Percentiles rank a stretch among this genome's conserved stretches.
Evolutionary conservation across 2,329 filamentous ascomycete species (phyloP).

Genomic region (Fusarium abutilonis): DNA sequence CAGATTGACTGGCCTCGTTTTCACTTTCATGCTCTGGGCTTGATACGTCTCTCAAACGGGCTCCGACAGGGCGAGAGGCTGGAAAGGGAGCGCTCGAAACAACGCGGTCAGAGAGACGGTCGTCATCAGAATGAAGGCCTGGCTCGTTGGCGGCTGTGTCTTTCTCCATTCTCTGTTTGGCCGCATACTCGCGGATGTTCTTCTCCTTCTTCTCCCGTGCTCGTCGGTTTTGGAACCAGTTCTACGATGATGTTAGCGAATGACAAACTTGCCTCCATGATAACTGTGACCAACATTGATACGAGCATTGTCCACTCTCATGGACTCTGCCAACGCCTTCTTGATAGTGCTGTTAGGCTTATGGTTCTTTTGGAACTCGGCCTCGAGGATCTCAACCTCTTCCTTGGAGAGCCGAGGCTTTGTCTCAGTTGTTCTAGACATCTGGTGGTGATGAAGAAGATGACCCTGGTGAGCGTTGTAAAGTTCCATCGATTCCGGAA

Average conservation of each 20-base stretch:
- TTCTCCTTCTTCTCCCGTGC: constrained; percentile 73
- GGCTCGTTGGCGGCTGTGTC: constrained; percentile 43
- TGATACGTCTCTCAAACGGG: constrained; percentile 14
- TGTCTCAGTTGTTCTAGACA: constrained; percentile 57
- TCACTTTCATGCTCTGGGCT: constrained; percentile 45
- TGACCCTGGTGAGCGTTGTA: constrained; percentile 52
- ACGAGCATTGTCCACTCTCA: constrained; percentile 70
- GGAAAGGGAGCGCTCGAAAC: constrained; percentile 56
- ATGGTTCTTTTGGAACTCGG: constrained; percentile 70
- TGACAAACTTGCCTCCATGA: neutral
- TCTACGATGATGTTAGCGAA: constrained; percentile 58
- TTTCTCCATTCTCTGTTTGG: constrained; percentile 52
- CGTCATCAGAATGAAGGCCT: constrained; percentile 43
- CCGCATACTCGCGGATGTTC: constrained; percentile 58
- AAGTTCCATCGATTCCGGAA: constrained; percentile 53
- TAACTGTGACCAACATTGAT: constrained; percentile 64
- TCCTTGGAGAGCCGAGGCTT: constrained; percentile 67
- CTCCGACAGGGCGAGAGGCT: constrained; percentile 39
- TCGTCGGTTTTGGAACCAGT: constrained; percentile 75
- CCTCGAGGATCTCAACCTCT: constrained; percentile 67
- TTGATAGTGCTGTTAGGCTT: constrained; percentile 72
- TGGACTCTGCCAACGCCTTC: constrained; percentile 67
- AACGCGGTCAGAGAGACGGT: constrained; percentile 51
- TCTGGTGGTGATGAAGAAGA: constrained; percentile 52
- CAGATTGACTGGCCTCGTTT: constrained; percentile 42